phyloP scores from a whole-genome alignment of 2,329 filamentous ascomycete genomes.

The Metarhizium robertsii region DNA sequence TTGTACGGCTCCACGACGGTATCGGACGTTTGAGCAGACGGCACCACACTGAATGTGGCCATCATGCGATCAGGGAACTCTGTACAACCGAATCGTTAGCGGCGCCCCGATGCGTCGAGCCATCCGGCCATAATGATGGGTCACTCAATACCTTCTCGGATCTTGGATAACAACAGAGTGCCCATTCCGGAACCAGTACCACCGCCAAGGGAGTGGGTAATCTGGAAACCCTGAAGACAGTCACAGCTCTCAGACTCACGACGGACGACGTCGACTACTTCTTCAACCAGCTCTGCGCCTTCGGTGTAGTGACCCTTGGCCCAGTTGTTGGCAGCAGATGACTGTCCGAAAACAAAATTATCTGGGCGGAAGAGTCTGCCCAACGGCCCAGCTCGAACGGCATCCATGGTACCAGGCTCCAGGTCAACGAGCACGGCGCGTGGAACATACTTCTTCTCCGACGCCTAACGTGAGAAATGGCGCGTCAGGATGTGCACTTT shows the following conservation, averaged over 20 bases:
- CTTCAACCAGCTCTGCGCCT: conserved; percentile 95
- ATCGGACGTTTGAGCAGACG: conserved; percentile 97
- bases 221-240: conserved; percentile 99
- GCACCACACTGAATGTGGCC: conserved; percentile 98
- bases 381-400: conserved; percentile 94
- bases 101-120: background rate
- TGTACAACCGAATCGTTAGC: background rate
- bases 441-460: conserved; percentile 97
- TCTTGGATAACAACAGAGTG: conserved; percentile 98
- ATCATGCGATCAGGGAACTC: conserved; percentile 99
- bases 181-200: conserved; percentile 99
- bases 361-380: conserved; percentile 98
- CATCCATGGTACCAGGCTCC: conserved; percentile 99
- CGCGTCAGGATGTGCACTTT: background rate
- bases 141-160: conserved; percentile 56
- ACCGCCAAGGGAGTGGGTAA: conserved; percentile 99
- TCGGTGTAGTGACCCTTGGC: conserved; percentile 99
- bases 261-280: conserved; percentile 95
- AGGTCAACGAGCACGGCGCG: conserved; percentile 98
- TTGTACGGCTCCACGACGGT: conserved; percentile 99
- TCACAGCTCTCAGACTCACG: conserved; percentile 97
- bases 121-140: background rate
- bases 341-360: conserved; percentile 99
- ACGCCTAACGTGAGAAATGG: conserved; percentile 50
- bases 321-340: conserved; percentile 99